These are phyloP conservation scores for Nitzschia sp. DNA, from an alignment of 108 stramenopile species.

Conservation along the genomic window DNA sequence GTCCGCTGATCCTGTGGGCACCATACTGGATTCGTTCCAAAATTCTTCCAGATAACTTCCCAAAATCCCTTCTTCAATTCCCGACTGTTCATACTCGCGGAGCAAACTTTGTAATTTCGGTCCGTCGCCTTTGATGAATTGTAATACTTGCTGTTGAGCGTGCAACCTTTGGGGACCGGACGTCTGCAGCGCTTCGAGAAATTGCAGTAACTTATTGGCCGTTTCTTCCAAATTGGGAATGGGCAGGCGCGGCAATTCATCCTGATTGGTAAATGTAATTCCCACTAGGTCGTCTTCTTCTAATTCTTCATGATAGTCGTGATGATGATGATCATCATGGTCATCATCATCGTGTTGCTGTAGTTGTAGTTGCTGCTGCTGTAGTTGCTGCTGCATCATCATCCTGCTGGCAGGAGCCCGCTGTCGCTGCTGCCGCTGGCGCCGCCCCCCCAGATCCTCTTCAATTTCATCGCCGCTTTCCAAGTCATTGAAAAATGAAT, in stretches of 20 bases:
- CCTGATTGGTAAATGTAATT: constrained; percentile 55
- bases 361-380: too few species aligned
- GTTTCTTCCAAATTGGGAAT: constrained; percentile 83
- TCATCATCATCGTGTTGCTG: too few species aligned
- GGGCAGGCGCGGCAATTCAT: constrained; percentile 61
- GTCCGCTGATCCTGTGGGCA: constrained; percentile 53
- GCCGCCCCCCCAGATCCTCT: too few species aligned
- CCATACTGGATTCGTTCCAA: constrained; percentile 85
- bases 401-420: too few species aligned
- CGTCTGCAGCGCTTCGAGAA: constrained; percentile 51
- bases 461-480: background rate
- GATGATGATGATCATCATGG: background rate
- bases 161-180: constrained; percentile 29
- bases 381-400: too few species aligned
- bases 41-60: constrained; percentile 87
- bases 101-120: constrained; percentile 68
- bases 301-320: background rate
- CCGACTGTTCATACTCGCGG: constrained; percentile 64
- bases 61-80: constrained; percentile 40
- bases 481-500: background rate
- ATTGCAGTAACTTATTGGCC: constrained; percentile 49
- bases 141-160: background rate
- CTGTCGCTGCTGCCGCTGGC: too few species aligned
- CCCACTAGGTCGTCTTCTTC: background rate
- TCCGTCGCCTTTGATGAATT: constrained; percentile 48